A percentile compares a stretch with the other conserved stretches of the same genome.
Conservation (phyloP, 192 early-diverging fungal species). For the Backusella sp. region DNA sequence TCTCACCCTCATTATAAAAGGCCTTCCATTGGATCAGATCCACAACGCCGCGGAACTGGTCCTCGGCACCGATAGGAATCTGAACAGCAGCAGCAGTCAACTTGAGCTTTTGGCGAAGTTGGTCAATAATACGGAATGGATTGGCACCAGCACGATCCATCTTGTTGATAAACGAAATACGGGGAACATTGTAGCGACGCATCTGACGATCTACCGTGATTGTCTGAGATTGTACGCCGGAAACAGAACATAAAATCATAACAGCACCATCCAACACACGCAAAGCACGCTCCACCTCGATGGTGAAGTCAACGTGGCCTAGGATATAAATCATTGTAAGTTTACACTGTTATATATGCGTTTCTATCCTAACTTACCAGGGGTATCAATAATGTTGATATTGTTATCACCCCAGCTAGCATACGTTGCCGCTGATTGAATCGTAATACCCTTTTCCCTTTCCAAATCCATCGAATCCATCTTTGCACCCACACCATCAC, state of each 20-base stretch:
- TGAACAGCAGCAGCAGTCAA: conserved; percentile 77
- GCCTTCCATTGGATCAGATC: conserved; percentile 89
- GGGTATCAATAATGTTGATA: conserved; percentile 87
- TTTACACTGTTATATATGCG: no score
- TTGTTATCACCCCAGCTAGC: conserved; percentile 77
- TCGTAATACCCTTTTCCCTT: conserved; percentile 91
- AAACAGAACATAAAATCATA: conserved; percentile 79
- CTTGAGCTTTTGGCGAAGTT: conserved; percentile 77
- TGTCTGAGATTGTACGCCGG: conserved; percentile 85
- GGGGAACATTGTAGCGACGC: conserved; percentile 84
- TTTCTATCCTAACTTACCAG: no score
- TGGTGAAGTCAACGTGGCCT: conserved; percentile 90
- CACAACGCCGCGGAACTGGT: conserved; percentile 85
- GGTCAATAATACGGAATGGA: conserved; percentile 75
- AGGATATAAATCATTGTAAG: no score
- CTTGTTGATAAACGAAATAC: conserved; percentile 89
- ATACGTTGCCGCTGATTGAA: conserved; percentile 87
- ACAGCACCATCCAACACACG: conserved; percentile 88
- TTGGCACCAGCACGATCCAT: conserved; percentile 91
- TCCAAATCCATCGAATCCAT: conserved; percentile 99
- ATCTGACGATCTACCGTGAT: conserved; percentile 91
- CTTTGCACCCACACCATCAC: conserved; percentile 91
- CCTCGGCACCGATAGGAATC: conserved; percentile 87
- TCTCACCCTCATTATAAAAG: conserved; percentile 84
- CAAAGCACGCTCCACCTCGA: conserved; percentile 85